These are phyloP conservation scores for Tuber indicum DNA, from an alignment of 495 filamentous ascomycete species.

Conservation along the genomic window DNA sequence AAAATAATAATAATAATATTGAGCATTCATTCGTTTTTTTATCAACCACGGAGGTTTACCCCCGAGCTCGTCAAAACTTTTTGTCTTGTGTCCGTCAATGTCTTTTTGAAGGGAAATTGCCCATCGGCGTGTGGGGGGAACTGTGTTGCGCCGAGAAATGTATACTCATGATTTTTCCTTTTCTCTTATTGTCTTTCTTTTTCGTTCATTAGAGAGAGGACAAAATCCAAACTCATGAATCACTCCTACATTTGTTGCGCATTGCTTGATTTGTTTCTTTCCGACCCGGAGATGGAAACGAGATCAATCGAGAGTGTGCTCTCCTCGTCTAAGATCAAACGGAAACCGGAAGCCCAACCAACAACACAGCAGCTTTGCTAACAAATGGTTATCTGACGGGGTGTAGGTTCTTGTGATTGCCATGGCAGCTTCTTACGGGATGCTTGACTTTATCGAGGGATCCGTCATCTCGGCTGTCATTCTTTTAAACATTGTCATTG, in stretches of 20 bases:
- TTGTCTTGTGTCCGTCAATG: slow-evolving; percentile 15
- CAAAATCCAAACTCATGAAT: slow-evolving; percentile 42
- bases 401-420: slow-evolving; percentile 63
- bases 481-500: slow-evolving; percentile 62
- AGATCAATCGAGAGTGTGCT: slow-evolving; percentile 33
- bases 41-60: slow-evolving; percentile 32
- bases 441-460: slow-evolving; percentile 67
- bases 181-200: slow-evolving; percentile 12
- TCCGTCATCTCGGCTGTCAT: slow-evolving; percentile 70
- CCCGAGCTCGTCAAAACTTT: slow-evolving; percentile 25
- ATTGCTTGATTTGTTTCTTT: slow-evolving; percentile 15
- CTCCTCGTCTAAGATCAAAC: slow-evolving; percentile 19
- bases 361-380: slow-evolving; percentile 25
- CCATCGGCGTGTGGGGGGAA: slow-evolving; percentile 3
- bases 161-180: slow-evolving; percentile 13
- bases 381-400: slow-evolving; percentile 15
- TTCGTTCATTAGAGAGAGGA: slow-evolving; percentile 39
- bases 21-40: slow-evolving; percentile 12
- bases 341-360: slow-evolving; percentile 2
- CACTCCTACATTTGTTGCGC: slow-evolving; percentile 9
- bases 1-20: slow-evolving; percentile 21
- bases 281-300: slow-evolving; percentile 3
- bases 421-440: slow-evolving; percentile 69
- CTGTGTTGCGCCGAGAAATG: slow-evolving; percentile 16
- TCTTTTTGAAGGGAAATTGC: slow-evolving; percentile 24